These are phyloP conservation scores for Ceratocystis albifundus DNA, from an alignment of 2,329 filamentous ascomycete genomes.

Conservation along the genomic window DNA sequence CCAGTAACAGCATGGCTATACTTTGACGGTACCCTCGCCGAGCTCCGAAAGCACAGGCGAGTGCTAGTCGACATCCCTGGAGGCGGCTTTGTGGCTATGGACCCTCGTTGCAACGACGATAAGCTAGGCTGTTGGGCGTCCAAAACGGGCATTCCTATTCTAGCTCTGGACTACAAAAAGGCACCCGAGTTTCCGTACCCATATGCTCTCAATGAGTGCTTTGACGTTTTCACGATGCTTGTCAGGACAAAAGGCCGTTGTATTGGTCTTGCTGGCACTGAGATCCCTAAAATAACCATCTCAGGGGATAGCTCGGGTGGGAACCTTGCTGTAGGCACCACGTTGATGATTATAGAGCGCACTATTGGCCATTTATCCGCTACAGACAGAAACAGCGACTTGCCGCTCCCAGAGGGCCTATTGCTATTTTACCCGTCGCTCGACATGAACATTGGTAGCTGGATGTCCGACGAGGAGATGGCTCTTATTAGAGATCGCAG, in stretches of 20 bases:
- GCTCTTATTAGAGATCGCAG: constrained; percentile 75
- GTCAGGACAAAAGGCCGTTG: constrained; percentile 34
- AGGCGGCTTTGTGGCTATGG: constrained; percentile 94
- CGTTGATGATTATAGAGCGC: constrained; percentile 80
- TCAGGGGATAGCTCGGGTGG: constrained; percentile 41
- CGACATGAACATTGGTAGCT: constrained; percentile 96
- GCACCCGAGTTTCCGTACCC: constrained; percentile 43
- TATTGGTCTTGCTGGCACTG: constrained; percentile 35
- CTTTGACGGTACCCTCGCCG: constrained; percentile 75
- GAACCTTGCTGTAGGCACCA: constrained; percentile 52
- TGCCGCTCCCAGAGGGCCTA: constrained; percentile 68
- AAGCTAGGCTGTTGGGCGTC: constrained; percentile 87
- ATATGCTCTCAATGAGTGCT: constrained; percentile 39
- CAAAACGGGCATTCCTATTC: constrained; percentile 72
- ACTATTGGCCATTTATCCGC: constrained; percentile 32
- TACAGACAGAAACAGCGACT: constrained; percentile 36
- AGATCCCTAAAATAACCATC: constrained; percentile 34
- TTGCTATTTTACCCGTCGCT: constrained; percentile 80
- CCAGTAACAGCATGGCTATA: constrained; percentile 83
- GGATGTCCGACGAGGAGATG: constrained; percentile 99
- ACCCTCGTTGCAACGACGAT: constrained; percentile 86
- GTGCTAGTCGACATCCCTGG: constrained; percentile 84
- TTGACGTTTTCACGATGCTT: constrained; percentile 36
- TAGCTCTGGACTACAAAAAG: constrained; percentile 74
- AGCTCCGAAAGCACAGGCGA: constrained; percentile 63